Conservation (phyloP, 805 yeast genomes). For the Saccharomycopsis oosterbeekiorum region DNA sequence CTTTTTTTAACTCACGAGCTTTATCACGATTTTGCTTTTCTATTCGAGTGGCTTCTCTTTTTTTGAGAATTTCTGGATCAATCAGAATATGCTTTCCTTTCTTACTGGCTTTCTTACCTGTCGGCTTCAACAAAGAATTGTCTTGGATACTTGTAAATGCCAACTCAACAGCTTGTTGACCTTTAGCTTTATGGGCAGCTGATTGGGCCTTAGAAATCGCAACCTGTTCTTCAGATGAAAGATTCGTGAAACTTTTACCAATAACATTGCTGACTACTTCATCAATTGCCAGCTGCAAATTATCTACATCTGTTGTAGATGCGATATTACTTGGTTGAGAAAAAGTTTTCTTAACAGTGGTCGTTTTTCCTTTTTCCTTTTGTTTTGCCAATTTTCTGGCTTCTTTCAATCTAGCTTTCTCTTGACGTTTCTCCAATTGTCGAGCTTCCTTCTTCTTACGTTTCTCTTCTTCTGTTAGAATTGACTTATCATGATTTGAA, state of each 20-base stretch:
- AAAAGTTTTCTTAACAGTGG: not conserved
- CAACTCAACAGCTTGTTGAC: not conserved
- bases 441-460: not conserved
- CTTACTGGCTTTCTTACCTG: not conserved
- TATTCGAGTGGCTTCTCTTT: not conserved
- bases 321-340: not conserved
- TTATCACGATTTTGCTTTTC: not conserved
- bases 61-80: not conserved
- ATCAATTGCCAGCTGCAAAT: conserved; percentile 17
- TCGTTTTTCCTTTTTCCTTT: not conserved
- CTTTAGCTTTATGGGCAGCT: not conserved
- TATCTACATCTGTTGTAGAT: conserved; percentile 1
- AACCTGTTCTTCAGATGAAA: not conserved
- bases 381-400: not conserved
- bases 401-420: not conserved
- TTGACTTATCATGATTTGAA: not conserved
- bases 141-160: not conserved
- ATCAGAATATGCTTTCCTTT: not conserved
- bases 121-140: not conserved
- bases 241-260: conserved; percentile 6
- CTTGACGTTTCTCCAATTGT: not conserved
- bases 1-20: not conserved
- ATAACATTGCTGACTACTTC: conserved; percentile 18
- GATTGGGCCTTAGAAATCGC: not conserved
- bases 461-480: not conserved